Evolutionary conservation across 2,329 filamentous ascomycete genomes (phyloP).

Genomic region (Thielaviopsis musarum): DNA sequence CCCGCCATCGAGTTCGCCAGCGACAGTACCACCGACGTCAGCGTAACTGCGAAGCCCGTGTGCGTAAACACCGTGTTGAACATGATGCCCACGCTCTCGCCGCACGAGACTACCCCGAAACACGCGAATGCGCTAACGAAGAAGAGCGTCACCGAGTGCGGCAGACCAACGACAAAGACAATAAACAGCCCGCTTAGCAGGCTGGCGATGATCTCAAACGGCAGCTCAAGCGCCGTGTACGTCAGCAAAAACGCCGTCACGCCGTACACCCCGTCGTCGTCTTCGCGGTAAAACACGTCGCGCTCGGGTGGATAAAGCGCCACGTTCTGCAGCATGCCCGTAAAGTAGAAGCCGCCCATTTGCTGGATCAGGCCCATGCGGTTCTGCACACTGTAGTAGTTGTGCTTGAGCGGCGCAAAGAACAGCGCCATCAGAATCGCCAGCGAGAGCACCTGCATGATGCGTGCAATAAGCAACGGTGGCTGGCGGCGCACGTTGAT

Average conservation of each 20-base stretch:
- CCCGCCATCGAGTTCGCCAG: constrained; percentile 57
- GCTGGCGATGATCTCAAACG: constrained; percentile 50
- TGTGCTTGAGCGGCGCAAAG: constrained; percentile 52
- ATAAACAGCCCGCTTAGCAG: constrained; percentile 49
- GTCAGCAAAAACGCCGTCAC: constrained; percentile 54
- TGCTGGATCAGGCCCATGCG: constrained; percentile 60
- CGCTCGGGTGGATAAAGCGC: constrained; percentile 56
- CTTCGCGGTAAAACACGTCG: constrained; percentile 62
- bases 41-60: constrained; percentile 59
- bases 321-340: constrained; percentile 67
- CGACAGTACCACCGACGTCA: constrained; percentile 52
- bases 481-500: constrained; percentile 56
- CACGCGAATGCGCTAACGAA: constrained; percentile 51
- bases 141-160: constrained; percentile 45
- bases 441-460: constrained; percentile 49
- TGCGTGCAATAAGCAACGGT: constrained; percentile 43
- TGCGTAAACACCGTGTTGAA: constrained; percentile 63
- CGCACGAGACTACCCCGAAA: constrained; percentile 58
- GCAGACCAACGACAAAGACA: constrained; percentile 47
- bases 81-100: constrained; percentile 61
- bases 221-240: constrained; percentile 54
- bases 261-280: constrained; percentile 55
- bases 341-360: constrained; percentile 53
- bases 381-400: constrained; percentile 56
- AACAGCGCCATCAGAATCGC: constrained; percentile 48